A percentile compares a stretch with the other conserved stretches of the same genome.
These are phyloP conservation scores for Testicularia cyperi DNA, from an alignment of 1,284 basidiomycete genomes.

Conservation along the genomic window DNA sequence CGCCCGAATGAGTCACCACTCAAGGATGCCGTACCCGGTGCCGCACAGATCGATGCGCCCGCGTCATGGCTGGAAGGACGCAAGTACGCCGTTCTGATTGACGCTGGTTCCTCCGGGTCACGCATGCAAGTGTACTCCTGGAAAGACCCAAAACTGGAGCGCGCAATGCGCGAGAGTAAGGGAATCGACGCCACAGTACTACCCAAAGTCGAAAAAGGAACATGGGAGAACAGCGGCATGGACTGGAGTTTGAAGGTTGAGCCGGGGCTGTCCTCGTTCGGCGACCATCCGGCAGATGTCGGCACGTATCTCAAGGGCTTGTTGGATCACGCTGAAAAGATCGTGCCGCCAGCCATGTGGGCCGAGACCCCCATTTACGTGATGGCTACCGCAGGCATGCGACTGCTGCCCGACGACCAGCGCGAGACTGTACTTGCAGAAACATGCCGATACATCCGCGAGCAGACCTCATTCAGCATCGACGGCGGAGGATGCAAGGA, in stretches of 20 bases:
- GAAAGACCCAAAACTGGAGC: slow-evolving; percentile 73
- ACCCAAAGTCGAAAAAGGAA: slow-evolving; percentile 88
- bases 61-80: slow-evolving; percentile 31
- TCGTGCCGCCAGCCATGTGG: slow-evolving; percentile 82
- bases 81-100: slow-evolving; percentile 87
- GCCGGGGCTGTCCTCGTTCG: slow-evolving; percentile 91
- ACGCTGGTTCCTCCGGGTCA: slow-evolving; percentile 96
- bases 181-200: slow-evolving; percentile 62
- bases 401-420: slow-evolving; percentile 72
- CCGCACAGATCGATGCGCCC: slow-evolving; percentile 32
- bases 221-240: slow-evolving; percentile 67
- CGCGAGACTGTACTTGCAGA: slow-evolving; percentile 74
- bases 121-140: slow-evolving; percentile 96
- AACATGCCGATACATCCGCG: slow-evolving; percentile 79
- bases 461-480: slow-evolving; percentile 73
- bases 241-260: slow-evolving; percentile 88
- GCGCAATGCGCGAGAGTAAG: slow-evolving; percentile 52
- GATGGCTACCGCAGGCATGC: slow-evolving; percentile 96
- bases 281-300: slow-evolving; percentile 70
- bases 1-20: slow-evolving; percentile 27
- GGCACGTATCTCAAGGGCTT: slow-evolving; percentile 77
- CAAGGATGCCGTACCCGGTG: slow-evolving; percentile 29
- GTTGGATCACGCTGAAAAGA: slow-evolving; percentile 75
- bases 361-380: slow-evolving; percentile 85
- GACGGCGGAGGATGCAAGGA: slow-evolving; percentile 69